Base-by-base conservation (phyloP, 2,329 filamentous ascomycete species). In the Hymenoscyphus fraxineus region DNA sequence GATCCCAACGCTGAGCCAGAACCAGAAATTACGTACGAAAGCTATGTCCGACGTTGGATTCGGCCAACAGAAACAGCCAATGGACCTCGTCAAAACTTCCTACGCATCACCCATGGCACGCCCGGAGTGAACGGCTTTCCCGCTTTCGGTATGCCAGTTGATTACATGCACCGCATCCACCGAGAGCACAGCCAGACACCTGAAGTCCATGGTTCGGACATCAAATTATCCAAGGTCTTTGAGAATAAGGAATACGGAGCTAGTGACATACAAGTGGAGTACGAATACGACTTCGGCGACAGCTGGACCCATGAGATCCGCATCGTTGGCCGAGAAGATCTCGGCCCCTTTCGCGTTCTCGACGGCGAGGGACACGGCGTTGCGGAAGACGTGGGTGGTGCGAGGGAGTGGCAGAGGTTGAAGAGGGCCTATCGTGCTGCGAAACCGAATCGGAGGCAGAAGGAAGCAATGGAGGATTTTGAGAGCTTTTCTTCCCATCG, bases 301-400 rank as follows among this genome's bases (percentile, higher is more conserved):
- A n/a, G 9, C 16, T 60, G 58, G 40, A 40, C n/a, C 3, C 40
- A 32, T 47, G 22, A 32, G 31, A 47, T 60, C 16, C 9, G 38
- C 1, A 27, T 61, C 58, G 10, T 47, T 13, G 70, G 71, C 2
- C 66, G 67, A 9, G 65, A 63, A 35, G 40, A 40, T 47, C 0
- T 27, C 6, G n/a, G 12, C 16, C 32, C 55, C 7, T 71, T 75
- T 47, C 31, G 64, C 2, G 74, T 73, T 61, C 38, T 72, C 1
- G 71, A 72, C 7, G 74, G 72, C 0, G 62, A 71, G 35, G 74
- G 73, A 2, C 73, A 77, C 64, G 58, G 59, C 9, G 68, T 72
- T 32, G 72, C 74, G 19, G 76, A 78, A 66, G 75, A 77, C 61
- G 70, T 69, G 12, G 74, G 75, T 10, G 62, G 72, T 5, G 16